Evolutionary conservation across 805 yeast species (phyloP).

Genomic region (Kazachstania africana): DNA sequence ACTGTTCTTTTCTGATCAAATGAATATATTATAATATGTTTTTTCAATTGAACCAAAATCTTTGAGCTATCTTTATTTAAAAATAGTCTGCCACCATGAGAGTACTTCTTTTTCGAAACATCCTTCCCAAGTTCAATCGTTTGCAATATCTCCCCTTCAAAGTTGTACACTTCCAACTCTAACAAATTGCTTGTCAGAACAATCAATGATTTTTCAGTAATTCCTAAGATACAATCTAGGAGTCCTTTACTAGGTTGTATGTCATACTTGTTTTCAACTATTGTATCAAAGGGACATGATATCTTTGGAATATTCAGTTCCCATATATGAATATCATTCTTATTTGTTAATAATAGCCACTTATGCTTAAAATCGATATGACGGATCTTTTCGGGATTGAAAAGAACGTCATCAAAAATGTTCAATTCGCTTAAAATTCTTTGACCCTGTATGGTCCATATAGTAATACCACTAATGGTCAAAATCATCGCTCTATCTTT

Average conservation of each 20-base stretch:
- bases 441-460: slow-evolving; percentile 9
- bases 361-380: slow-evolving; percentile 19
- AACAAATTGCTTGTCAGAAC: slow-evolving; percentile 13
- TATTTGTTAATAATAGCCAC: slow-evolving; percentile 16
- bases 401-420: slow-evolving; percentile 4
- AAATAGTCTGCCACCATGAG: slow-evolving; percentile 6
- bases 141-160: slow-evolving; percentile 19
- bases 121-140: slow-evolving; percentile 11
- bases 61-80: slow-evolving; percentile 24
- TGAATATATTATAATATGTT: slow-evolving; percentile 17
- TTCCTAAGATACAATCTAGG: slow-evolving; percentile 18
- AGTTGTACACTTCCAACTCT: slow-evolving; percentile 18
- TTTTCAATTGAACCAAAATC: slow-evolving; percentile 15
- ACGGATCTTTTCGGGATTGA: slow-evolving; percentile 8
- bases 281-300: slow-evolving; percentile 2
- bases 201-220: slow-evolving; percentile 25
- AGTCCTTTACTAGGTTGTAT: slow-evolving; percentile 3
- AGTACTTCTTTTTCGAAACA: slow-evolving; percentile 3
- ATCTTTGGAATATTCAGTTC: slow-evolving; percentile 6
- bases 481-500: slow-evolving; percentile 10
- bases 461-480: slow-evolving; percentile 12
- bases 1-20: slow-evolving; percentile 22
- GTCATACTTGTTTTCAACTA: slow-evolving; percentile 7
- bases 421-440: slow-evolving; percentile 6
- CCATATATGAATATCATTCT: slow-evolving; percentile 8